Base-by-base conservation (phyloP, 306 rosid species). In the Pterocarpus macrocarpus region DNA sequence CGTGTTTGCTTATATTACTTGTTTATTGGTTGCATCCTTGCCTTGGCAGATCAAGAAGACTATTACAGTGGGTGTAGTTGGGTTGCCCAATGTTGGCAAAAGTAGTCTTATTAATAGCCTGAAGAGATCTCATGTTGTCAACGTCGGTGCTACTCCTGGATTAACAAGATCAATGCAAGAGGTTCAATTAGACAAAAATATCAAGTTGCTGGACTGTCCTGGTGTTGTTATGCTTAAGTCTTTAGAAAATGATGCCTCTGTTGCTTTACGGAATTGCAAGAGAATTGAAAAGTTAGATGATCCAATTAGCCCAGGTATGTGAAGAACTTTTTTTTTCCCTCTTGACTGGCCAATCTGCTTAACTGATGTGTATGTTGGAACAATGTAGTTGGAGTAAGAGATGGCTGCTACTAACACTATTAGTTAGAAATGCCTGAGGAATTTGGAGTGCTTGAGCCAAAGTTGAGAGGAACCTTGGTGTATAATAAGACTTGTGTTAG, bases 31-130 rank as follows among this genome's bases (percentile, higher is more conserved):
- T 73, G 76, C 32, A 22, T 66, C 62, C 44, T 58, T 81, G 9
- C 69, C 61, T 71, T 81, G 83, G 49, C 94, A 96, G 99, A 89
- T 96, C 84, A 96, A 96, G 80, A 96, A 84, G 86, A 90, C 98
- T 17, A 96, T 84, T 61, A 96, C 99, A 2, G 98, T 96, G 58
- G 99, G 99, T 73, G 78, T 96, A 65, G 87, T 96, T 75, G 99
- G 98, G 64, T 82, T 96, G 67, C 99, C 99, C 22, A 96, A 96
- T 86, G 99, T 96, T 74, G 99, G 99, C 36, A 96, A 96, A 85
- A 96, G 99, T 80, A 96, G 99, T 80, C 94, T 96, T 58, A 94
- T 96, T 14, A 96, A 94, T 68, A 94, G 99, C 64, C 80, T 94
- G 85, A 92, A 90, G 83, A 83, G 98, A 85, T 79, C 77, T 73